Conservation (phyloP, 352 stramenopile species). For the Pythium dissotocum region DNA sequence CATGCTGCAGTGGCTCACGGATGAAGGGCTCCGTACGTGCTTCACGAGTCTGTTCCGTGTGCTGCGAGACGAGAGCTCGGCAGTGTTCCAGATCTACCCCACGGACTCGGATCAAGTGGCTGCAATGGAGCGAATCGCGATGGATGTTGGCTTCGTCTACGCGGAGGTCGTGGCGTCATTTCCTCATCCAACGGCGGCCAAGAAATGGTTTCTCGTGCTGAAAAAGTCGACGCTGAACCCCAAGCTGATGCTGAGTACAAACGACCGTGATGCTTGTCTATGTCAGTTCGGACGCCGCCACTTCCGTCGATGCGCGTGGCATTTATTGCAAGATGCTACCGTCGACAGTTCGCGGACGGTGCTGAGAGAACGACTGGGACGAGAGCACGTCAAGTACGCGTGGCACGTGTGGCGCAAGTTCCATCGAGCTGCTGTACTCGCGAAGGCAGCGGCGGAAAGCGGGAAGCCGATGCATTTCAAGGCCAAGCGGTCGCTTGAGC, state of each 20-base stretch:
- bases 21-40: slow-evolving; percentile 53
- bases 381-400: slow-evolving; percentile 64
- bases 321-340: slow-evolving; percentile 35
- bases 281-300: slow-evolving; percentile 69
- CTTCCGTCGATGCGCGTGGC: slow-evolving; percentile 55
- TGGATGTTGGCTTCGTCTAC: slow-evolving; percentile 44
- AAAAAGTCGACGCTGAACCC: slow-evolving; percentile 10
- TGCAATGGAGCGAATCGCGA: slow-evolving; percentile 56
- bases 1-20: slow-evolving; percentile 83
- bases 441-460: not conserved
- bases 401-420: slow-evolving; percentile 80
- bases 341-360: not conserved
- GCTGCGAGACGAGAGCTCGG: slow-evolving; percentile 28
- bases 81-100: slow-evolving; percentile 79
- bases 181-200: slow-evolving; percentile 59
- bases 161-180: slow-evolving; percentile 72
- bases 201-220: slow-evolving; percentile 71
- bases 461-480: slow-evolving; percentile 38
- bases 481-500: slow-evolving; percentile 52
- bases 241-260: not conserved
- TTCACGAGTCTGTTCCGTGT: slow-evolving; percentile 50
- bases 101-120: slow-evolving; percentile 48
- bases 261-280: slow-evolving; percentile 5
- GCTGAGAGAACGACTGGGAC: slow-evolving; percentile 49
- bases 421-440: slow-evolving; percentile 26